phyloP scores from a whole-genome alignment of 139 green algal species.

The Chlorella ohadii region DNA sequence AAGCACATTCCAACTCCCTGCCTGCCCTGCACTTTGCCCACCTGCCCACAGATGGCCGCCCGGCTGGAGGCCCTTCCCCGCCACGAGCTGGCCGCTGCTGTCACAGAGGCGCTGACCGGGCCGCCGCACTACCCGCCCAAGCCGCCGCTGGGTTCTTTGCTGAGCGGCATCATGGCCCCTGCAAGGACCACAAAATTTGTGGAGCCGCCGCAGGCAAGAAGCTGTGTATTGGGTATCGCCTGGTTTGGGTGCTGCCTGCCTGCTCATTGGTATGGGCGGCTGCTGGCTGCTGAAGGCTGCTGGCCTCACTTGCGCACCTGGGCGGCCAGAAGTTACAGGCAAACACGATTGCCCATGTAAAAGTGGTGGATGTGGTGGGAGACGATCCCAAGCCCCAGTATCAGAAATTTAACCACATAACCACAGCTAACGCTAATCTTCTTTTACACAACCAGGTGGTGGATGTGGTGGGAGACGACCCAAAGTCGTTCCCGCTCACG shows the following conservation, averaged over 20 bases:
- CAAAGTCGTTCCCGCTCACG: constrained; percentile 71
- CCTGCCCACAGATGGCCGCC: constrained; percentile 54
- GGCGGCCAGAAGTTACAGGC: too few species aligned
- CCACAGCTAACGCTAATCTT: too few species aligned
- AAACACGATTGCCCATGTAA: too few species aligned
- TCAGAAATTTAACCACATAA: too few species aligned
- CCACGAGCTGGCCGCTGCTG: constrained; percentile 33
- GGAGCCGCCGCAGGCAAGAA: constrained; percentile 46
- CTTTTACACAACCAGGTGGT: too few species aligned
- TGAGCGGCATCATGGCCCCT: constrained; percentile 18
- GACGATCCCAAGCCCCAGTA: constrained; percentile 57
- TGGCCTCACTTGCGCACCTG: too few species aligned
- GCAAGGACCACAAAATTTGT: constrained; percentile 1
- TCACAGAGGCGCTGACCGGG: constrained; percentile 41
- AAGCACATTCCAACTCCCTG: too few species aligned
- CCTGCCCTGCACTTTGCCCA: too few species aligned
- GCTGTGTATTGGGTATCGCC: too few species aligned
- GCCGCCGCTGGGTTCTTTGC: constrained; percentile 2
- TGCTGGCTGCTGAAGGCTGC: too few species aligned
- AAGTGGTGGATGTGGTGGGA: constrained; percentile 53
- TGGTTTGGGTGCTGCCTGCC: too few species aligned
- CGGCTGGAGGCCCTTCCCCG: constrained; percentile 56
- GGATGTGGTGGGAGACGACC: constrained; percentile 53
- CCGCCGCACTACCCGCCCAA: neutral
- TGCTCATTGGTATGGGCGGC: too few species aligned